phyloP scores from a whole-genome alignment of 148 eudicot species.

The Cornus kousa region DNA sequence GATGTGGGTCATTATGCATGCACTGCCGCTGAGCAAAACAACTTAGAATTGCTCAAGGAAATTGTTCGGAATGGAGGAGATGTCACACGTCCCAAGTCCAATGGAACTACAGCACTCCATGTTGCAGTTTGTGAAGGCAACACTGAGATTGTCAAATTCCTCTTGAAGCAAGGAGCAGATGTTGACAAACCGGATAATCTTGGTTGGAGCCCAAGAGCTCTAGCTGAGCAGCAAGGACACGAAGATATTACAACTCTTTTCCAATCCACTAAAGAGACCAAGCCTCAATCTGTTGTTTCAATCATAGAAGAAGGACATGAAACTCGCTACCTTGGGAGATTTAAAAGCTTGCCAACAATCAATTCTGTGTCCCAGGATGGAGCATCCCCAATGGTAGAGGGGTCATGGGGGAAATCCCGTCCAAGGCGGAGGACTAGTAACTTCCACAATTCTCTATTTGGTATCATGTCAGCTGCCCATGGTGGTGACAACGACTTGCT shows the following conservation, averaged over 20 bases:
- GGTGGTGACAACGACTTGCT: slow-evolving; percentile 29
- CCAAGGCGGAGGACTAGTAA: slow-evolving; percentile 52
- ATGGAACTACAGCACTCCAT: slow-evolving; percentile 65
- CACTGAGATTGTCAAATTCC: slow-evolving; percentile 51
- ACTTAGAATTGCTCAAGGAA: slow-evolving; percentile 49
- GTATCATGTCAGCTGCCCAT: slow-evolving; percentile 64
- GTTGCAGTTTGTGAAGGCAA: slow-evolving; percentile 75
- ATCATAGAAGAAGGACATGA: slow-evolving; percentile 22
- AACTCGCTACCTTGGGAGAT: slow-evolving; percentile 40
- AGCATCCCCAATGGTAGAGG: slow-evolving; percentile 12
- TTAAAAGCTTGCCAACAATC: slow-evolving; percentile 58
- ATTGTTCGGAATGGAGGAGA: slow-evolving; percentile 54
- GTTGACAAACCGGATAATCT: slow-evolving; percentile 42
- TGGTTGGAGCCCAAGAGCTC: slow-evolving; percentile 65
- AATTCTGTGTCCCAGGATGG: slow-evolving; percentile 13
- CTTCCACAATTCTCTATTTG: slow-evolving; percentile 78
- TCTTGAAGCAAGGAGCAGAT: slow-evolving; percentile 52
- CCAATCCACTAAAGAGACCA: slow-evolving; percentile 26
- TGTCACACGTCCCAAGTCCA: slow-evolving; percentile 40
- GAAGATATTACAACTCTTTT: slow-evolving; percentile 55
- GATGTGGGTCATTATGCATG: slow-evolving; percentile 68
- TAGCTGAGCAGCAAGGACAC: slow-evolving; percentile 82
- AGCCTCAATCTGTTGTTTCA: slow-evolving; percentile 23
- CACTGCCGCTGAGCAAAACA: slow-evolving; percentile 53
- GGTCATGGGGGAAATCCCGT: slow-evolving; percentile 24